A percentile compares a stretch with the other conserved stretches of the same genome.
These are phyloP conservation scores for Podaxis sp. DNA, from an alignment of 768 basidiomycete species.

Conservation along the genomic window DNA sequence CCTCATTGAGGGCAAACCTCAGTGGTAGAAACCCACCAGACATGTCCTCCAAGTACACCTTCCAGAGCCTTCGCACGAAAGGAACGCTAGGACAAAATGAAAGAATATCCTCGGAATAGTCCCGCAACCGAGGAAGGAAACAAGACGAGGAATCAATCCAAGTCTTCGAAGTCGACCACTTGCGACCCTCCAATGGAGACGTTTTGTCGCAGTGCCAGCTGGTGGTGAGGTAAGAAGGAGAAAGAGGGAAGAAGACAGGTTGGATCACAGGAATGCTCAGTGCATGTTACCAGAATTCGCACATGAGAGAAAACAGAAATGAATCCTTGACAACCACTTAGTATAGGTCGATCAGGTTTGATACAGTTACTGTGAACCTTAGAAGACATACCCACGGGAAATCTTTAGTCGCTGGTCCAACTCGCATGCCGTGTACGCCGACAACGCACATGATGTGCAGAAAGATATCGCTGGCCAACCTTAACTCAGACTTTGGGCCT, in stretches of 20 bases:
- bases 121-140: slow-evolving; percentile 8
- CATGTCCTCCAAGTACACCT: slow-evolving; percentile 11
- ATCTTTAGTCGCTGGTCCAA: neutral
- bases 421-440: too few species aligned
- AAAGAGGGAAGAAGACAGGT: neutral
- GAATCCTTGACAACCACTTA: slow-evolving; percentile 17
- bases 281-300: neutral
- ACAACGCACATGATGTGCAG: too few species aligned
- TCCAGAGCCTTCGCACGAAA: neutral
- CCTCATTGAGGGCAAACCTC: slow-evolving; percentile 35
- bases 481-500: too few species aligned
- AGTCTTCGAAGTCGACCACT: neutral
- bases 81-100: slow-evolving; percentile 4
- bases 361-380: slow-evolving; percentile 8
- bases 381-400: slow-evolving; percentile 4
- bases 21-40: slow-evolving; percentile 21
- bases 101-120: slow-evolving; percentile 11
- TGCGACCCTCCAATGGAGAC: slow-evolving; percentile 16
- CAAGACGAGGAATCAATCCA: neutral
- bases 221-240: slow-evolving; percentile 2
- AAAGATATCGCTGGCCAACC: too few species aligned
- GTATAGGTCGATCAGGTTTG: neutral
- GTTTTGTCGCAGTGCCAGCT: slow-evolving; percentile 10
- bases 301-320: neutral
- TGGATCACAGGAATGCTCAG: neutral